Evolutionary conservation across 495 filamentous ascomycete genomes (phyloP).

Genomic region (Hyaloscypha bicolor): DNA sequence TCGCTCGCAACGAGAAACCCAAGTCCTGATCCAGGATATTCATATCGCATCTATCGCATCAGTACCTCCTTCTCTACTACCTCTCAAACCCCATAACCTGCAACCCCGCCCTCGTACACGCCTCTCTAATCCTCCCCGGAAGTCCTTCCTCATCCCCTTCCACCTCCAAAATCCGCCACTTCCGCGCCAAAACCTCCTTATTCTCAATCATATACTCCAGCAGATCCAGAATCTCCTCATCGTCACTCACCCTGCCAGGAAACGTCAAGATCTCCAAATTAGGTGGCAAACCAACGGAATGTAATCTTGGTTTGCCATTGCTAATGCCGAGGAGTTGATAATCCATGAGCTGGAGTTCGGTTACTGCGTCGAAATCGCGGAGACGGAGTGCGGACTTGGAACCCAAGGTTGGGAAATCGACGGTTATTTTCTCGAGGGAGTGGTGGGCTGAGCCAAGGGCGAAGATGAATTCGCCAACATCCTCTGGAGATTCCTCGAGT

Average conservation of each 20-base stretch:
- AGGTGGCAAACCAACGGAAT: slow-evolving; percentile 37
- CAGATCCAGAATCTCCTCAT: slow-evolving; percentile 38
- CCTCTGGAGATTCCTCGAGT: slow-evolving; percentile 37
- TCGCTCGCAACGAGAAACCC: background rate
- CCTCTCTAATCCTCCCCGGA: slow-evolving; percentile 20
- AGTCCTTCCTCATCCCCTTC: slow-evolving; percentile 22
- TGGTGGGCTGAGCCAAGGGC: slow-evolving; percentile 33
- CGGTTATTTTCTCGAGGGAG: slow-evolving; percentile 35
- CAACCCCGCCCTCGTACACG: slow-evolving; percentile 8
- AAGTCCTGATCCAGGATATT: background rate
- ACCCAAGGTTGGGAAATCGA: slow-evolving; percentile 36
- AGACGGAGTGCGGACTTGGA: slow-evolving; percentile 32
- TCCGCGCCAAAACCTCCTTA: slow-evolving; percentile 29
- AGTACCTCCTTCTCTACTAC: background rate
- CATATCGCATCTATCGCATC: background rate
- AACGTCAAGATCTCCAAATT: slow-evolving; percentile 35
- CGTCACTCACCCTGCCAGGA: slow-evolving; percentile 33
- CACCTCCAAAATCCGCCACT: slow-evolving; percentile 24
- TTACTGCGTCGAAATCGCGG: slow-evolving; percentile 34
- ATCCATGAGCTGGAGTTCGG: slow-evolving; percentile 32
- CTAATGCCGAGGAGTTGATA: slow-evolving; percentile 38
- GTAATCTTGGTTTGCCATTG: slow-evolving; percentile 29
- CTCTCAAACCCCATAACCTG: slow-evolving; percentile 8
- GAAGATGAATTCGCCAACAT: slow-evolving; percentile 38
- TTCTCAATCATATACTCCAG: slow-evolving; percentile 35